A percentile compares a stretch with the other conserved stretches of the same genome.
Evolutionary conservation across 257 asterid genomes (phyloP).

Genomic region (Ophiorrhiza pumila): DNA sequence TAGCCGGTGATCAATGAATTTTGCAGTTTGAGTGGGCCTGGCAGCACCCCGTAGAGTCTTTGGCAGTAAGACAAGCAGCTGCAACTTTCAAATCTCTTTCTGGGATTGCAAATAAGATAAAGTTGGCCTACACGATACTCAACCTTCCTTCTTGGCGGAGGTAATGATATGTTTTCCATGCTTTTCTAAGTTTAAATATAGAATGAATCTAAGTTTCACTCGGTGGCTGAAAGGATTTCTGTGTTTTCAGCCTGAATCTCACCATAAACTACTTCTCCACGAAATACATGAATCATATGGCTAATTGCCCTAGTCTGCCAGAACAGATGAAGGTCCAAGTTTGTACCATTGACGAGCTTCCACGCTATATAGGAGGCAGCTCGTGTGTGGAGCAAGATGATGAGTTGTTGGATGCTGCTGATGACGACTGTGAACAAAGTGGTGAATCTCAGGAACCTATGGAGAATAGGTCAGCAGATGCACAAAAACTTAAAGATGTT

Average conservation of each 20-base stretch:
- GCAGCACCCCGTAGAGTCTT: conserved; percentile 90
- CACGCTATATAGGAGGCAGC: conserved; percentile 48
- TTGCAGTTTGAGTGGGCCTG: conserved; percentile 98
- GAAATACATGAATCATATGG: conserved; percentile 54
- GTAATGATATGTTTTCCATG: conserved; percentile 26
- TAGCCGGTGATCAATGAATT: conserved; percentile 1
- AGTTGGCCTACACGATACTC: conserved; percentile 79
- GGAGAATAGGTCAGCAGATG: conserved; percentile 12
- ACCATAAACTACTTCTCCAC: conserved; percentile 84
- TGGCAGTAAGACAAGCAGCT: conserved; percentile 76
- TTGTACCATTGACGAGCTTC: conserved; percentile 74
- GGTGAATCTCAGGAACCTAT: conserved; percentile 17
- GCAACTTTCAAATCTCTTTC: conserved; percentile 64
- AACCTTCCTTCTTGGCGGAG: conserved; percentile 84
- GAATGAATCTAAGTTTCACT: neutral
- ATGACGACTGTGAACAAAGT: conserved; percentile 27
- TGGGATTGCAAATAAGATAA: conserved; percentile 84
- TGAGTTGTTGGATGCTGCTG: conserved; percentile 17
- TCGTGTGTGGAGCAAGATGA: conserved; percentile 18
- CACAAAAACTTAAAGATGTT: conserved; percentile 8
- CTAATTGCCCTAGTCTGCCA: conserved; percentile 62
- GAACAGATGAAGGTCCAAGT: conserved; percentile 44
- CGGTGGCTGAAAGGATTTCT: neutral
- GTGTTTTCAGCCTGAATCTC: conserved; percentile 58
- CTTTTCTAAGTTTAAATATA: neutral